phyloP scores from a whole-genome alignment of 2,329 filamentous ascomycete genomes.

The Penicillium sp. region DNA sequence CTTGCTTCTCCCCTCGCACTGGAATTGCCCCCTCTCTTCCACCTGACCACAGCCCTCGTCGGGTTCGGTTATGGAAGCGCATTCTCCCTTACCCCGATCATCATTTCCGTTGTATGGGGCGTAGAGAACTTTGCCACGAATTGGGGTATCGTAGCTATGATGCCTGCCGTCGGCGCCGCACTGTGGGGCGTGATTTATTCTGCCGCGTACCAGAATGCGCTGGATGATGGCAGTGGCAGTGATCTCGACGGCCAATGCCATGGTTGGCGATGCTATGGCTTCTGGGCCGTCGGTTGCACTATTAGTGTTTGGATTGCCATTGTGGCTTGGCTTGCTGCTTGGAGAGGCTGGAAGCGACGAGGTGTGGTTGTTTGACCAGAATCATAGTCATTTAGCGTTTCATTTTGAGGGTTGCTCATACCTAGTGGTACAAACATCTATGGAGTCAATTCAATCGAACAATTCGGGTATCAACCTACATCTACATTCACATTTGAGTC shows the following conservation, averaged over 20 bases:
- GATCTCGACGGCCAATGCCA: constrained; percentile 66
- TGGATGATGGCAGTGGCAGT: constrained; percentile 37
- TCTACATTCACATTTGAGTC: background rate
- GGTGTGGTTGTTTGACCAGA: constrained; percentile 64
- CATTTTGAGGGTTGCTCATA: background rate
- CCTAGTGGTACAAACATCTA: background rate
- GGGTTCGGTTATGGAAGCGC: constrained; percentile 91
- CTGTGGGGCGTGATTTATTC: constrained; percentile 92
- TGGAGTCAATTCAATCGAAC: background rate
- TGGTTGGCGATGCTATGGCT: constrained; percentile 79
- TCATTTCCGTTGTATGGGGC: constrained; percentile 96
- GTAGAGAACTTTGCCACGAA: constrained; percentile 99
- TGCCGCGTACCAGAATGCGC: constrained; percentile 37
- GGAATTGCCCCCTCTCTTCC: constrained; percentile 77
- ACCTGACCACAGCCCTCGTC: constrained; percentile 78
- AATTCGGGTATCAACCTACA: background rate
- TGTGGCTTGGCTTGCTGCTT: constrained; percentile 71
- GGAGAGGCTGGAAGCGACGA: constrained; percentile 79
- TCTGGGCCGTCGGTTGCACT: constrained; percentile 76
- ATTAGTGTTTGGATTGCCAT: constrained; percentile 76
- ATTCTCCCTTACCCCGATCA: constrained; percentile 85
- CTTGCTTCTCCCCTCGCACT: constrained; percentile 79
- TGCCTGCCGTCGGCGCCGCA: constrained; percentile 82
- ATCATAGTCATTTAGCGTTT: background rate
- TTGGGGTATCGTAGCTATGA: constrained; percentile 92